A percentile compares a stretch with the other conserved stretches of the same genome.
Conservation (phyloP, 306 rosid species). For the Oxytropis ochrocephala region DNA sequence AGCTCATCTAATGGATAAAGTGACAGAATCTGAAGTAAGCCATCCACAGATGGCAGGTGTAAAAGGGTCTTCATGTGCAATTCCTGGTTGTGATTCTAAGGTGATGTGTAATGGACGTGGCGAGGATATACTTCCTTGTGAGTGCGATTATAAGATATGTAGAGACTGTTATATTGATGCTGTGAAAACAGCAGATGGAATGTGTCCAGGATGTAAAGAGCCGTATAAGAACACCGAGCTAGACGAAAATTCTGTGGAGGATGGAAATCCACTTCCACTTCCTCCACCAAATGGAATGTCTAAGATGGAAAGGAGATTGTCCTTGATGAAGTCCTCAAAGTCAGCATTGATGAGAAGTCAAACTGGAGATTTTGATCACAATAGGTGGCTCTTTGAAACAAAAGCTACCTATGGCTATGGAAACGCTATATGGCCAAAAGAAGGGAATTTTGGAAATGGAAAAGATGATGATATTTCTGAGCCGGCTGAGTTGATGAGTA, state of each 20-base stretch:
- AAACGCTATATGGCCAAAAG: constrained; percentile 93
- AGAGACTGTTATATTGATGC: constrained; percentile 90
- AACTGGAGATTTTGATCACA: constrained; percentile 92
- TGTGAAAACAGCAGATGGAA: constrained; percentile 68
- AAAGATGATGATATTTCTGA: constrained; percentile 48
- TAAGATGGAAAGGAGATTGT: constrained; percentile 82
- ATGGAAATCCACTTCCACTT: constrained; percentile 62
- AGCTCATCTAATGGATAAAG: constrained; percentile 96
- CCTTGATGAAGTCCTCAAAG: constrained; percentile 83
- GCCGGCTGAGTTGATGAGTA: constrained; percentile 62
- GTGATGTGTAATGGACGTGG: constrained; percentile 92
- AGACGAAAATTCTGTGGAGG: constrained; percentile 65
- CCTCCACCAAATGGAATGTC: constrained; percentile 68
- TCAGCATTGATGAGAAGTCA: constrained; percentile 80
- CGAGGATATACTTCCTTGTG: constrained; percentile 87
- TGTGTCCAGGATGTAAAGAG: constrained; percentile 91
- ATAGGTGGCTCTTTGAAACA: constrained; percentile 89
- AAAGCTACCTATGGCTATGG: constrained; percentile 97
- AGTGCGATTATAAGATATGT: constrained; percentile 93
- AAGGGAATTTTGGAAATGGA: constrained; percentile 64
- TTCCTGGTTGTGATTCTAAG: constrained; percentile 91
- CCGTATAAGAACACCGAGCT: constrained; percentile 72
- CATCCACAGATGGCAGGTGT: constrained; percentile 99
- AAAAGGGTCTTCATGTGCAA: constrained; percentile 78
- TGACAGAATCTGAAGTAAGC: constrained; percentile 73